Conservation (phyloP, 148 eudicot genomes). For the Drosera capensis region DNA sequence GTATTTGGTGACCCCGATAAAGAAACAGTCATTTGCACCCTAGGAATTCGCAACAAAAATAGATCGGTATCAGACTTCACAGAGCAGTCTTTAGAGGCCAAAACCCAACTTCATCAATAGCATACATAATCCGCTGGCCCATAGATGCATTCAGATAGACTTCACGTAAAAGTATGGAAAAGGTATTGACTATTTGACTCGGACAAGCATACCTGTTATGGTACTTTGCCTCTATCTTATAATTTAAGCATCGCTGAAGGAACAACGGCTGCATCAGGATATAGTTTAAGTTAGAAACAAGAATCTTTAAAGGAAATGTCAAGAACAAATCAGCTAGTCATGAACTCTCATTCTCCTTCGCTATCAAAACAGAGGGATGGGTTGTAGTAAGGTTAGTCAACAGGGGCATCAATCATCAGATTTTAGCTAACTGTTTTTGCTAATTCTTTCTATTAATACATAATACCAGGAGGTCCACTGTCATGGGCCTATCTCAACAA, state of each 20-base stretch:
- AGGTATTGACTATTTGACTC: too few relatives aligned
- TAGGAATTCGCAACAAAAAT: slow-evolving; percentile 19
- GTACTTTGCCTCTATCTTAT: slow-evolving; percentile 68
- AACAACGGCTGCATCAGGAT: slow-evolving; percentile 57
- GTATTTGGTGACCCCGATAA: slow-evolving; percentile 33
- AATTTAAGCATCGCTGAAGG: slow-evolving; percentile 75
- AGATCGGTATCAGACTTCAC: slow-evolving; percentile 9
- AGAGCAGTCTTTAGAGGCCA: too few relatives aligned
- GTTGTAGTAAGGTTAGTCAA: too few relatives aligned
- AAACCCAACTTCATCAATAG: neutral
- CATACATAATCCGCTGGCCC: too few relatives aligned
- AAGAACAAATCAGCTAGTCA: neutral
- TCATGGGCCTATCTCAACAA: too few relatives aligned
- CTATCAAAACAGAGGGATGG: neutral
- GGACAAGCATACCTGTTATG: slow-evolving; percentile 37
- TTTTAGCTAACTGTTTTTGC: too few relatives aligned
- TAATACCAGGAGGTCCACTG: too few relatives aligned
- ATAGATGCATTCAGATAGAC: too few relatives aligned
- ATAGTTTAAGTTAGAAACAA: slow-evolving; percentile 16
- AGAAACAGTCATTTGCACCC: slow-evolving; percentile 69
- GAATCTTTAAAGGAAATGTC: slow-evolving; percentile 1
- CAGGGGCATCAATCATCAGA: too few relatives aligned
- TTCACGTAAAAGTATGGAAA: too few relatives aligned
- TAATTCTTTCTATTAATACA: too few relatives aligned
- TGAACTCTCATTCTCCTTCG: neutral